Percentiles rank a stretch among this genome's conserved stretches.
Evolutionary conservation across 2,329 filamentous ascomycete genomes (phyloP).

Genomic region (Ciborinia camelliae): DNA sequence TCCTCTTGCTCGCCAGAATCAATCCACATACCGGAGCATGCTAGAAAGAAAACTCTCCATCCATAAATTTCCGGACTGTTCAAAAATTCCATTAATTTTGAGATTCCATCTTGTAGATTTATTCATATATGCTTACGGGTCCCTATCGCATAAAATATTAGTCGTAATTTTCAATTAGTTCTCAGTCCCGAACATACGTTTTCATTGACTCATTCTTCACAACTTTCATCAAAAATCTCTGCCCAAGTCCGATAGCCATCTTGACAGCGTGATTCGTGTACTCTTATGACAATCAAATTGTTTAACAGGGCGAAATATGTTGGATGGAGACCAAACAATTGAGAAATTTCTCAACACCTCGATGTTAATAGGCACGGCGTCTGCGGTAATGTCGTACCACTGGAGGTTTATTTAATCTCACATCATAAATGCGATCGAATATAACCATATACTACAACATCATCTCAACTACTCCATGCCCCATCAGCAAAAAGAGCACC

Average conservation of each 20-base stretch:
- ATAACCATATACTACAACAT: not conserved
- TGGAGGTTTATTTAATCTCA: not conserved
- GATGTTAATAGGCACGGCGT: not conserved
- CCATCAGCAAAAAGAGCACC: not conserved
- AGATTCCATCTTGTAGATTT: no score
- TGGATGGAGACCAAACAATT: not conserved
- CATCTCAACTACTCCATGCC: not conserved
- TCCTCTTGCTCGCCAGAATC: not conserved
- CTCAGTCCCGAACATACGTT: conserved; percentile 31
- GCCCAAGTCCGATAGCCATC: conserved; percentile 3
- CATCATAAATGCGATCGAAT: not conserved
- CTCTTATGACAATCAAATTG: not conserved
- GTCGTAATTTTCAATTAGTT: not conserved
- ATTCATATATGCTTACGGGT: conserved; percentile 4
- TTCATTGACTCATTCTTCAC: conserved; percentile 67
- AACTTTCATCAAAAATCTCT: conserved; percentile 21
- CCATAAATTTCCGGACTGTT: conserved; percentile 39
- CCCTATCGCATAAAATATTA: conserved; percentile 2
- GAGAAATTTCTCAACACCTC: not conserved
- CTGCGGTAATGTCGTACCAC: not conserved
- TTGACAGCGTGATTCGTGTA: not conserved
- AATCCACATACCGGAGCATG: conserved; percentile 41
- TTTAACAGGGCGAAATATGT: not conserved
- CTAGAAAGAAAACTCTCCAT: conserved; percentile 62
- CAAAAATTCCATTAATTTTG: not conserved